Evolutionary conservation across 768 basidiomycete species (phyloP), one percentile per base, ranked within the genome.

Genomic region (Calvatia gigantea): DNA sequence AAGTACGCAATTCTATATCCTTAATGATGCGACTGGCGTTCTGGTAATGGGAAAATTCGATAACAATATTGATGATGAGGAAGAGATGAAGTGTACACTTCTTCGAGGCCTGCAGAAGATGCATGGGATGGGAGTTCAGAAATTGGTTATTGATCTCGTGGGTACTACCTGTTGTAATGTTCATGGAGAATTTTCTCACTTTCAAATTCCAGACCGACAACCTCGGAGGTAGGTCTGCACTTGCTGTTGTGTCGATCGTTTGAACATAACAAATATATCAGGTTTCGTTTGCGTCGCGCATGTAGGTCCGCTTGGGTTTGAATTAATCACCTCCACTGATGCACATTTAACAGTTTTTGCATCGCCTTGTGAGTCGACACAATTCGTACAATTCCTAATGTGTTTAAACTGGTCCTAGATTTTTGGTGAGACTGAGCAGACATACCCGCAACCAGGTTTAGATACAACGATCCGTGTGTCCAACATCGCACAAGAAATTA

Each of bases 221-320:
- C 19, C 35, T 28, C 51, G 79, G 78, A 44, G 77, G 79, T 51
- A 29, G 17, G 38, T 31, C 15, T 12, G 7, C 19, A 51, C 19
- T 11, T 12, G 15, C 7, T 19, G 8, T 27, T 12, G 6, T 21
- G 6, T 23, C 2, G 17, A 14, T 41, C 39, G 14, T 12, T 28
- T 38, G 8, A 29, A 21, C n/a, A n/a, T n/a, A 29, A 23, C n/a
- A n/a, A 41, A 28, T 17, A 29, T 19, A n/a, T 19, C 17, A 58
- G 78, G 81, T 12, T 84, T 76, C 67, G 81, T 85, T 56, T 84
- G 83, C 64, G 73, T 81, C 38, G 81, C 83, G 9, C 79, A 83
- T 66, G 82, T 83, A 61, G 66, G 81, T 58, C 25, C 46, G 38
- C 53, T 15, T 19, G 17, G 9, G 38, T n/a, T 32, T 21, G 7